Percentiles rank a stretch among this genome's conserved stretches.
Evolutionary conservation across 2,329 filamentous ascomycete species (phyloP).

Genomic region (Aureobasidium namibiae): DNA sequence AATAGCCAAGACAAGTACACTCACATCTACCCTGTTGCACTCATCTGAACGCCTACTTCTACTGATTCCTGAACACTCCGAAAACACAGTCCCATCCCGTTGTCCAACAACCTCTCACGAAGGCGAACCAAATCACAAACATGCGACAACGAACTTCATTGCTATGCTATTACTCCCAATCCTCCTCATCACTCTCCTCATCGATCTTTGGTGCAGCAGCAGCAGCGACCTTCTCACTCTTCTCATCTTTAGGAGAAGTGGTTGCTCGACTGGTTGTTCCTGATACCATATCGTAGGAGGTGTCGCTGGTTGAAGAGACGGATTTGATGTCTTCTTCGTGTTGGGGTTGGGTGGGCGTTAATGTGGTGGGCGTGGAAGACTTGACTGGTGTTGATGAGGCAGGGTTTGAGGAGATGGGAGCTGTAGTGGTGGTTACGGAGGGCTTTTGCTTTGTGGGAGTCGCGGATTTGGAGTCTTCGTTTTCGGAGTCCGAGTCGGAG

Average conservation of each 20-base stretch:
- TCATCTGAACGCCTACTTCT: too few species aligned
- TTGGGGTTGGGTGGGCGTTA: slow-evolving; percentile 49
- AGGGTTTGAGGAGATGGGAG: slow-evolving; percentile 16
- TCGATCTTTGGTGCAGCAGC: slow-evolving; percentile 15
- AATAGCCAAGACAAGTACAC: too few species aligned
- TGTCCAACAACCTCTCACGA: too few species aligned
- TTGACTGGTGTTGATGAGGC: slow-evolving; percentile 15
- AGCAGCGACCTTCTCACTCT: slow-evolving; percentile 25
- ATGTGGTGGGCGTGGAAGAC: too few species aligned
- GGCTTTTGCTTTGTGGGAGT: slow-evolving; percentile 19
- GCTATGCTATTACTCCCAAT: slow-evolving; percentile 26
- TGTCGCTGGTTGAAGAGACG: slow-evolving; percentile 76
- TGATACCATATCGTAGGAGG: slow-evolving; percentile 84
- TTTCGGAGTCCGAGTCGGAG: slow-evolving; percentile 63
- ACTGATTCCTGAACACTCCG: too few species aligned
- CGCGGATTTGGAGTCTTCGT: slow-evolving; percentile 24
- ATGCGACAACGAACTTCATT: not conserved
- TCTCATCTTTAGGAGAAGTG: slow-evolving; percentile 50
- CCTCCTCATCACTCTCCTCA: slow-evolving; percentile 27
- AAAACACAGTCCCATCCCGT: too few species aligned
- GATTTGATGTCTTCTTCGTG: slow-evolving; percentile 73
- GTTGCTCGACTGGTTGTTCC: slow-evolving; percentile 71
- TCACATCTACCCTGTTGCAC: too few species aligned
- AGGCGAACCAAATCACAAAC: not conserved
- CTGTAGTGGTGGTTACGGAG: slow-evolving; percentile 9